phyloP scores from a whole-genome alignment of 805 yeast genomes.

The Yamadazyma scolyti region DNA sequence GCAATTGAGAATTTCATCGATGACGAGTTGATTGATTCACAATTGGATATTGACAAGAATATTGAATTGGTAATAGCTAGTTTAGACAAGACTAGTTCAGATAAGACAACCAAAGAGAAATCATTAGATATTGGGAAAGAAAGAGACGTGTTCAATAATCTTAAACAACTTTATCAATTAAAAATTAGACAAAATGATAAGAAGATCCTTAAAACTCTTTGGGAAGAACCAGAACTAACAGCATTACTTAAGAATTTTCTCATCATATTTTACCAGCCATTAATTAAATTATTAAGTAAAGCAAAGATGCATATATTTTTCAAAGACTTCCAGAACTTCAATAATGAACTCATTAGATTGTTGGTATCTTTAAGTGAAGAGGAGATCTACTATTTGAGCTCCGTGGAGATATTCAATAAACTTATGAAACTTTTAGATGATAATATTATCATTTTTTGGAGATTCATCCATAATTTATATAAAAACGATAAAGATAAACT shows the following conservation, averaged over 20 bases:
- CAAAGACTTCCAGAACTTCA: constrained; percentile 32
- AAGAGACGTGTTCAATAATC: constrained; percentile 25
- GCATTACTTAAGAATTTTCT: constrained; percentile 69
- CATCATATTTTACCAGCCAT: constrained; percentile 39
- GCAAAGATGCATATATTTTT: constrained; percentile 38
- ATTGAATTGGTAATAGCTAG: constrained; percentile 2
- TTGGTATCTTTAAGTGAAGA: constrained; percentile 52
- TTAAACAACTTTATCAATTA: constrained; percentile 61
- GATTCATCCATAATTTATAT: constrained; percentile 79
- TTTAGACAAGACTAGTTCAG: neutral
- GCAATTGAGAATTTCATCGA: constrained; percentile 24
- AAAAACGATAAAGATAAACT: constrained; percentile 67
- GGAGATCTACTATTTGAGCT: constrained; percentile 41
- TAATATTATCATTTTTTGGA: constrained; percentile 70
- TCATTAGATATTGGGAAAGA: neutral
- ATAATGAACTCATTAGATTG: constrained; percentile 60
- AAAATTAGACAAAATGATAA: constrained; percentile 73
- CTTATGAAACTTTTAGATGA: constrained; percentile 63
- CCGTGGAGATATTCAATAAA: constrained; percentile 63
- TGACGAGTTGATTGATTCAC: constrained; percentile 4
- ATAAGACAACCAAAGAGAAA: neutral
- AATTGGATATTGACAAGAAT: constrained; percentile 7
- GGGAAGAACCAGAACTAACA: constrained; percentile 86
- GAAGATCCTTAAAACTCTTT: constrained; percentile 64
- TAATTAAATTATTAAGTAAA: constrained; percentile 32